Conservation (phyloP, 108 stramenopile genomes). For the Nitzschia inconspicua region DNA sequence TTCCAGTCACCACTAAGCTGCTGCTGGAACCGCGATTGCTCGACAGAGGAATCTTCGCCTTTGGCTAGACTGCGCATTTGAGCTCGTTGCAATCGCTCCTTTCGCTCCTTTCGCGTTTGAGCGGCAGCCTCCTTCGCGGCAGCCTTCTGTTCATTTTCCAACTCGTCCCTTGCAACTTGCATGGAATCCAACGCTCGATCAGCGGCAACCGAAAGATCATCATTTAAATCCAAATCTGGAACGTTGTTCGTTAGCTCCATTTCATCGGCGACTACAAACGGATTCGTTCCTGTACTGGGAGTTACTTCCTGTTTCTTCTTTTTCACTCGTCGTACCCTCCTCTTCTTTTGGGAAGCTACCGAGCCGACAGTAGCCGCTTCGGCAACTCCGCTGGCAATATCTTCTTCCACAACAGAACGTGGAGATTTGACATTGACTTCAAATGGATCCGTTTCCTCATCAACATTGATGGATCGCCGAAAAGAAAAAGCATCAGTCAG, state of each 20-base stretch:
- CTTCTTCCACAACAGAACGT: not conserved
- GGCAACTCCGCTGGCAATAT: slow-evolving; percentile 11
- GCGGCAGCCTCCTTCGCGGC: slow-evolving; percentile 28
- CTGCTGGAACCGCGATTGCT: slow-evolving; percentile 65
- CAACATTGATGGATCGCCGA: slow-evolving; percentile 84
- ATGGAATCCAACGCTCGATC: slow-evolving; percentile 2
- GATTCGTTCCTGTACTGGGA: not conserved
- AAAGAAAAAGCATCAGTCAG: slow-evolving; percentile 84
- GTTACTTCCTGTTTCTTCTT: slow-evolving; percentile 6
- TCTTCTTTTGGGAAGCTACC: slow-evolving; percentile 22
- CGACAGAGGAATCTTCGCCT: slow-evolving; percentile 1
- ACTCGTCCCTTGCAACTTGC: slow-evolving; percentile 11
- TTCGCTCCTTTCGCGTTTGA: slow-evolving; percentile 42
- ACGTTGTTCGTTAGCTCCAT: slow-evolving; percentile 8
- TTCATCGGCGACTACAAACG: not conserved
- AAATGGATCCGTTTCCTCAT: slow-evolving; percentile 51
- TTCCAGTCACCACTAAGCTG: slow-evolving; percentile 81
- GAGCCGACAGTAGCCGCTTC: slow-evolving; percentile 17
- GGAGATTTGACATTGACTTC: slow-evolving; percentile 26
- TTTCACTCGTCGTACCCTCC: slow-evolving; percentile 18
- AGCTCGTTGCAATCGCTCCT: slow-evolving; percentile 36
- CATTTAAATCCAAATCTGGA: slow-evolving; percentile 28
- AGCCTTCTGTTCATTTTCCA: slow-evolving; percentile 11
- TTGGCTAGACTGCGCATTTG: not conserved
- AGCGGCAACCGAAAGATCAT: slow-evolving; percentile 1